These are phyloP conservation scores for Euphrasia arctica DNA, from an alignment of 305 asterid genomes.

Conservation along the genomic window DNA sequence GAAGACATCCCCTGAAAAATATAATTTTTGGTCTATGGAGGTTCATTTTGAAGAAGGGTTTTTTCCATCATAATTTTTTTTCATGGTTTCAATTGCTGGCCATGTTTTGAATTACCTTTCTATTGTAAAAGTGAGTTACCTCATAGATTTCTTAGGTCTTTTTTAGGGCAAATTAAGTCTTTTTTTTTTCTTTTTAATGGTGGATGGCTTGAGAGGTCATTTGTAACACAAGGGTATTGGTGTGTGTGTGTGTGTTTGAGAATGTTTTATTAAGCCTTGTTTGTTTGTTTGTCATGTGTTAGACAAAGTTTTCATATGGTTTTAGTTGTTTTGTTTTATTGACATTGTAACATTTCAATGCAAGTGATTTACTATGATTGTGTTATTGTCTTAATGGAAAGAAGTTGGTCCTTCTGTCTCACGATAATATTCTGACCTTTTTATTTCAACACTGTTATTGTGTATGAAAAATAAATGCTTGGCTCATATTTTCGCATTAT, in stretches of 20 bases:
- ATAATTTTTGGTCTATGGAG: constrained; percentile 41
- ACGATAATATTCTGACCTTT: too few species aligned
- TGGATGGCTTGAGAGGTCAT: constrained; percentile 23
- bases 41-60: constrained; percentile 49
- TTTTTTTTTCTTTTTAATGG: background rate
- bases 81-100: constrained; percentile 44
- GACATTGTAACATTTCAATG: background rate
- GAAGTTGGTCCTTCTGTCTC: too few species aligned
- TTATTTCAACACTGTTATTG: too few species aligned
- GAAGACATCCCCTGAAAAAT: constrained; percentile 22
- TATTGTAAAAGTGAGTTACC: constrained; percentile 45
- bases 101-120: constrained; percentile 48
- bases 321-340: constrained; percentile 1
- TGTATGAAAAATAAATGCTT: too few species aligned
- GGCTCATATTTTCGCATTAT: too few species aligned
- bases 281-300: background rate
- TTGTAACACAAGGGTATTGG: constrained; percentile 25
- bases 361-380: constrained; percentile 2
- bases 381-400: too few species aligned
- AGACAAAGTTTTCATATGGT: background rate
- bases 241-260: constrained; percentile 26
- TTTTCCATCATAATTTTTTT: constrained; percentile 21
- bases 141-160: constrained; percentile 36
- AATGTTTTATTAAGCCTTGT: background rate
- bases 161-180: background rate